Base-by-base conservation (phyloP, 805 yeast species). In the Clavispora fructus region DNA sequence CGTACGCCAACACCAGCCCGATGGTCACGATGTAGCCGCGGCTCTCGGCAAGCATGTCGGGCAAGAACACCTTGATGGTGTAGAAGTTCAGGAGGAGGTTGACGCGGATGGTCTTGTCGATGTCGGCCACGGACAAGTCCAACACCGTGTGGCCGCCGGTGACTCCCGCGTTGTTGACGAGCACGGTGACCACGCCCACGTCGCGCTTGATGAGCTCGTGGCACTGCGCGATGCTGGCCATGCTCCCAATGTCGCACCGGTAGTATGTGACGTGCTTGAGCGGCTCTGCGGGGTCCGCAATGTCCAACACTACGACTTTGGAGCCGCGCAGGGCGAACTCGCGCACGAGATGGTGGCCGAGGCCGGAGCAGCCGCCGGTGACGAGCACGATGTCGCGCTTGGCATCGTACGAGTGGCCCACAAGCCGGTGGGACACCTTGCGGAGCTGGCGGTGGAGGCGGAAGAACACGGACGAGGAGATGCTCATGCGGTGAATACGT, bases 81-180 rank as follows among this genome's bases (percentile, higher is more conserved):
- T 81, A 79, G 58, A 87, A 83, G 49, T 82, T 79, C 5, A 96
- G 81, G 12, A 82, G 55, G 38, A 88, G 73, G 53, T 92, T 91
- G 28, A 88, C 82, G 25, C 78, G 74, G 30, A 91, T 67, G 1
- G 82, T 77, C 30, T 66, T 67, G 48, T 83, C 82, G 49, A 92
- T 78, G 41, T 84, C 88, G 0, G 71, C 77, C 46, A 73, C 74
- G 1, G 75, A 55, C 43, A 81, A 61, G 6, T 84, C 82, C 6
- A 79, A 54, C 4, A 90, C 58, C 1, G 80, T 59, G 49, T 78
- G 77, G 0, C 88, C 87, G 11, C 68, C 66, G 32, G 83, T 73
- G 11, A 89, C 75, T 0, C 88, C 98, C 0, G 97, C 98, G 62
- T 92, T 91, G 63, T 91, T 91, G 42, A 92, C 75, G 13, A 92